A percentile compares a stretch with the other conserved stretches of the same genome.
These are phyloP conservation scores for Thymus mandschuricus DNA, from an alignment of 257 asterid genomes.

Conservation along the genomic window DNA sequence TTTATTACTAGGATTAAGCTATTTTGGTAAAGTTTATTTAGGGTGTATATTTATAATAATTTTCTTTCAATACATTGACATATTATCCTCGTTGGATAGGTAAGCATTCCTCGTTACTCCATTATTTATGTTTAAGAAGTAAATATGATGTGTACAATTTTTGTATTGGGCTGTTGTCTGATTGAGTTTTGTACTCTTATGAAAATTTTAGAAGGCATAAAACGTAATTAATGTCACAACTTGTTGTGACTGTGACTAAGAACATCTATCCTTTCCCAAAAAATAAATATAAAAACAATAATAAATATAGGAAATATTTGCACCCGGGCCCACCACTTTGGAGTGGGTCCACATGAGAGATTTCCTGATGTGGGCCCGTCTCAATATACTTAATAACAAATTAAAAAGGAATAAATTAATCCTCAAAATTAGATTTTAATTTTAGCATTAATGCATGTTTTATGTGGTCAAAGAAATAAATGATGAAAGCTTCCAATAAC, in stretches of 20 bases:
- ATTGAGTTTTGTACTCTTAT: background rate
- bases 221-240: constrained; percentile 7
- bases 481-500: constrained; percentile 34
- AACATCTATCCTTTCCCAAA: constrained; percentile 1
- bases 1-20: too few species aligned
- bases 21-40: too few species aligned
- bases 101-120: too few species aligned
- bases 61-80: too few species aligned
- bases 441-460: constrained; percentile 15
- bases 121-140: too few species aligned
- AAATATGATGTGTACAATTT: background rate
- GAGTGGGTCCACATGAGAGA: constrained; percentile 38
- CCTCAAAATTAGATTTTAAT: background rate
- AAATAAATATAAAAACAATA: too few species aligned
- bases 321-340: constrained; percentile 32
- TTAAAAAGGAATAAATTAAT: background rate
- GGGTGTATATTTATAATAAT: too few species aligned
- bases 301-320: too few species aligned
- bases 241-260: constrained; percentile 30
- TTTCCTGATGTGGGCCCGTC: constrained; percentile 28
- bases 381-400: background rate
- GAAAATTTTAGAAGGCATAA: constrained; percentile 24
- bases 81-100: too few species aligned
- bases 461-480: constrained; percentile 35
- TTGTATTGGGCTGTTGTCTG: background rate